A percentile compares a stretch with the other conserved stretches of the same genome.
Conservation (phyloP, 2,329 filamentous ascomycete genomes). For the Botryosphaeria dothidea region DNA sequence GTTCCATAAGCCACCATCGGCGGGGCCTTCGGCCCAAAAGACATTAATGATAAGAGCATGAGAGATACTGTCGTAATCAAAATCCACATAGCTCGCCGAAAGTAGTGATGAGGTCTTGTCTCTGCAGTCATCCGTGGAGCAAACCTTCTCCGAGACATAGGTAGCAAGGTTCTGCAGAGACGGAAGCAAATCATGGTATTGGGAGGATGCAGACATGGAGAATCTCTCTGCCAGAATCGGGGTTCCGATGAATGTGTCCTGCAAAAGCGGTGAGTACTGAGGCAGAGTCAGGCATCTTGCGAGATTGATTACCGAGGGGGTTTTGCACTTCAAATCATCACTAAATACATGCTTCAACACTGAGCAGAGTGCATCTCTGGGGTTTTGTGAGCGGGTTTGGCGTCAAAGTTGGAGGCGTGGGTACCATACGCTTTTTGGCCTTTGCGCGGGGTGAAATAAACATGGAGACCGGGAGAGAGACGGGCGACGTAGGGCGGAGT, state of each 20-base stretch:
- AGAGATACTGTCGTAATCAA: slow-evolving; percentile 73
- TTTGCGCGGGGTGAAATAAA: slow-evolving; percentile 68
- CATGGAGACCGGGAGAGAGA: slow-evolving; percentile 77
- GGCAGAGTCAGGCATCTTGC: neutral
- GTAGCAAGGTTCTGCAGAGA: slow-evolving; percentile 56
- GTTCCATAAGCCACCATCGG: slow-evolving; percentile 18
- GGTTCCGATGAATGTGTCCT: slow-evolving; percentile 64
- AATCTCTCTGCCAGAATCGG: slow-evolving; percentile 60
- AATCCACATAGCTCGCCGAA: slow-evolving; percentile 67
- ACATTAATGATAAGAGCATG: slow-evolving; percentile 66
- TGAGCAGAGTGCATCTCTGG: slow-evolving; percentile 57
- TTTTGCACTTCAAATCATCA: slow-evolving; percentile 55
- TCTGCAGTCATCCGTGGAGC: slow-evolving; percentile 52
- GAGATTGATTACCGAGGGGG: slow-evolving; percentile 43
- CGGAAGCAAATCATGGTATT: slow-evolving; percentile 70
- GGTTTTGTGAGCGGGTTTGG: neutral
- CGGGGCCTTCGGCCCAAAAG: slow-evolving; percentile 53
- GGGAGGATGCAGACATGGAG: slow-evolving; percentile 59
- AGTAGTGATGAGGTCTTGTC: slow-evolving; percentile 48
- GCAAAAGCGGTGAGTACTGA: slow-evolving; percentile 19
- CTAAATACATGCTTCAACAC: slow-evolving; percentile 61
- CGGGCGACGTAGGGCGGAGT: slow-evolving; percentile 73
- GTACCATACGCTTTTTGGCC: slow-evolving; percentile 24
- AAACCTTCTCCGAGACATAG: slow-evolving; percentile 57
- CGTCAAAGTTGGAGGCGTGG: too few species aligned